Base-by-base conservation (phyloP, 371 early-diverging fungal genomes). In the Rhizopus arrhizus region DNA sequence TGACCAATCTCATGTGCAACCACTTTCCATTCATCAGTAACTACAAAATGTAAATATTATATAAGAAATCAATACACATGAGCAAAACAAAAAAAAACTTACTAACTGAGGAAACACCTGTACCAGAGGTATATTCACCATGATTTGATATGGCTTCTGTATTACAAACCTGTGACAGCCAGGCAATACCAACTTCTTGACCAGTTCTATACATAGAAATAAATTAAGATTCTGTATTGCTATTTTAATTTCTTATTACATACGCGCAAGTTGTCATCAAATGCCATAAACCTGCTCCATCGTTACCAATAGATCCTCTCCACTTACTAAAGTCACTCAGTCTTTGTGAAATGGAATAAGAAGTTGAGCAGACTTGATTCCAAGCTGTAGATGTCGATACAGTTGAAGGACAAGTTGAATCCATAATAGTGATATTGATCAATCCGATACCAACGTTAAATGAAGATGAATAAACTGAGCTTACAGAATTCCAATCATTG, bases 1-100 rank as follows among this genome's bases (percentile, higher is more conserved):
- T 97, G 97, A 4, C 95, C 97, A 67, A 97, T 87, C 74, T 93
- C 94, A 68, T 98, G 98, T 9, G 96, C 98, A 6, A 97, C 90
- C 0, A 97, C 94, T 74, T 94, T 91, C 96, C 96, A 98, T 68
- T 95, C 94, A 56, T 89, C 89, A 12, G 88, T 80, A 41, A 89
- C 89, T 80, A 56, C 16, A 29, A 2, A 50, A 11, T 22, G 2
- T 22, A 22, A 52, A 41, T 36, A 32, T 32, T 38, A 12, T 36
- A 6, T 36, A 36, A 12, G 47, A 41, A 40, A 16, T 47, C 9
- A 22, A 58, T 52, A 11, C 40, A 33, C 8, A 28, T 38, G 13
- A 4, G 6, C 49, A 7, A 16, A 13, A 11, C 8, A n/a, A 43
- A 15, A 47, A 38, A 40, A 40, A 40, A 68, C 73, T 80, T 72